These are phyloP conservation scores for Lachnellula willkommii DNA, from an alignment of 2,329 filamentous ascomycete genomes.

Conservation along the genomic window DNA sequence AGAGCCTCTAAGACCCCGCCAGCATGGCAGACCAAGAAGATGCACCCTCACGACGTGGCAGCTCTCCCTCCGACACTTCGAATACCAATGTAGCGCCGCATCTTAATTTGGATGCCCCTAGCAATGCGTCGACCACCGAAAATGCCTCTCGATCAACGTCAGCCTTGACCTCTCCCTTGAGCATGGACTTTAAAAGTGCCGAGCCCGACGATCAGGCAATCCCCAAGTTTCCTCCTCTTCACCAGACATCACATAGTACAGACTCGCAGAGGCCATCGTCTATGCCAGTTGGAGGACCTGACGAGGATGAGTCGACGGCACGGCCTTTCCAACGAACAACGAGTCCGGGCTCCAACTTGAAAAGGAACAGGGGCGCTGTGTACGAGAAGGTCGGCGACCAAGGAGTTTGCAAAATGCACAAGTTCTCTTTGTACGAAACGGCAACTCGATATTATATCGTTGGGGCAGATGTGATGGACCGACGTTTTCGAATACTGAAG, in stretches of 20 bases:
- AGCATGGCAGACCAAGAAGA: conserved; percentile 31
- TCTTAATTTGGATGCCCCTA: conserved; percentile 25
- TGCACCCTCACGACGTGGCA: conserved; percentile 16
- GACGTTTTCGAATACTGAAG: conserved; percentile 84
- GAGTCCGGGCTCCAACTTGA: conserved; percentile 37
- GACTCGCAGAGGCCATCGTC: conserved; percentile 17
- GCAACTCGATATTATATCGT: conserved; percentile 90
- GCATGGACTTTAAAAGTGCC: conserved; percentile 22
- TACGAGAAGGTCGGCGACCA: conserved; percentile 36
- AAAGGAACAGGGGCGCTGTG: conserved; percentile 27
- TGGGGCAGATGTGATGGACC: conserved; percentile 84
- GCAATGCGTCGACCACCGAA: conserved; percentile 20
- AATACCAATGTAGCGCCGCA: conserved; percentile 10
- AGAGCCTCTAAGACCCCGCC: conserved; percentile 7
- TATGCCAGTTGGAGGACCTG: conserved; percentile 37
- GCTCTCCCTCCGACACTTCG: conserved; percentile 22
- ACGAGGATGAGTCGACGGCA: conserved; percentile 53
- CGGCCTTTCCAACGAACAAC: conserved; percentile 52
- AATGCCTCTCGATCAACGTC: conserved; percentile 27
- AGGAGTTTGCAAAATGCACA: conserved; percentile 69
- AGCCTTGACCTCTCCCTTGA: conserved; percentile 31
- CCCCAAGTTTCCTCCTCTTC: conserved; percentile 28
- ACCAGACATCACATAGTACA: conserved; percentile 14
- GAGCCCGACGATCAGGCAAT: conserved; percentile 19
- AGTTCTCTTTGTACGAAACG: conserved; percentile 96